Percentiles rank a stretch among this genome's conserved stretches.
phyloP scores from a whole-genome alignment of 2,329 filamentous ascomycete genomes.

The Teratosphaeria zuluensis region DNA sequence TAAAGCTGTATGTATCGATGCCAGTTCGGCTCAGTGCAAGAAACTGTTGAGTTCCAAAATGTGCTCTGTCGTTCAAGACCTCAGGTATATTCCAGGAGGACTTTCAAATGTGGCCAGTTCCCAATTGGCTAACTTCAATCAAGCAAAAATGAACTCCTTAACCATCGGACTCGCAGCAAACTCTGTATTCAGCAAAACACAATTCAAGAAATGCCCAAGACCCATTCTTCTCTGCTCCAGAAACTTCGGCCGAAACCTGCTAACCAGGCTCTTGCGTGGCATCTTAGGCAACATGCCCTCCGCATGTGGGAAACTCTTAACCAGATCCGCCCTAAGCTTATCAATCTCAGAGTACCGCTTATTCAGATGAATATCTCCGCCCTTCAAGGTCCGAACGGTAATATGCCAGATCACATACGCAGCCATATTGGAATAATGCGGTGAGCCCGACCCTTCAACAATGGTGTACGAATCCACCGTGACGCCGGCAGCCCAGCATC shows the following conservation, averaged over 20 bases:
- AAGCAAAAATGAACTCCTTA: slow-evolving; percentile 73
- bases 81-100: too few relatives aligned
- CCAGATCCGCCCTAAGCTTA: slow-evolving; percentile 62
- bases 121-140: too few relatives aligned
- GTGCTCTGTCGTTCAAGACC: too few relatives aligned
- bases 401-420: slow-evolving; percentile 95
- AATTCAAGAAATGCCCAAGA: slow-evolving; percentile 87
- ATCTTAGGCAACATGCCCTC: slow-evolving; percentile 77
- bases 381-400: slow-evolving; percentile 73
- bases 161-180: slow-evolving; percentile 85
- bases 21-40: too few relatives aligned
- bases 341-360: slow-evolving; percentile 86
- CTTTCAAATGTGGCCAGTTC: too few relatives aligned
- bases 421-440: slow-evolving; percentile 37
- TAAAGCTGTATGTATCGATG: too few relatives aligned
- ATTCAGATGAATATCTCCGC: slow-evolving; percentile 22
- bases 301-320: slow-evolving; percentile 74
- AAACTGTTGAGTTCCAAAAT: too few relatives aligned
- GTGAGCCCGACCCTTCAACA: slow-evolving; percentile 38
- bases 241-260: slow-evolving; percentile 68
- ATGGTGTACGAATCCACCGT: slow-evolving; percentile 53
- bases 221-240: slow-evolving; percentile 74
- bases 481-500: slow-evolving; percentile 54
- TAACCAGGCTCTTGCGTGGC: slow-evolving; percentile 84
- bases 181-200: slow-evolving; percentile 83